Base-by-base conservation (phyloP, 176 grass and related monocot species). In the Urochloa ruziziensis region DNA sequence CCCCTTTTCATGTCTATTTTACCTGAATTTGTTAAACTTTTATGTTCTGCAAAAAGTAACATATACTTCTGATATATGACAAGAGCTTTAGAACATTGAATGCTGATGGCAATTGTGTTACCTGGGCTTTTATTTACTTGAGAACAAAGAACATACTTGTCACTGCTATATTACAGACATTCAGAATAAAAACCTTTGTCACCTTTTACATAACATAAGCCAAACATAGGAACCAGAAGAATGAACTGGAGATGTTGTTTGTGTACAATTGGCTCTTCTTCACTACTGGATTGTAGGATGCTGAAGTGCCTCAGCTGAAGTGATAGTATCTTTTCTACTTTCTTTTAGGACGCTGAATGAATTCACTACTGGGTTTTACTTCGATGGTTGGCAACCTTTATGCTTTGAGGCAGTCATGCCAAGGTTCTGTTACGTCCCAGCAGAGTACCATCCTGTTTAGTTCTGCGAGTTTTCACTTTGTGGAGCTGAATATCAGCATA, bases 191-290 rank as follows among this genome's bases (percentile, higher is more conserved):
- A 21, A n/a, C 21, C 7, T 24, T 39, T 28, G 9, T 7, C 62
- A 49, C 37, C 39, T 64, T 63, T 27, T 17, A 6, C 27, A 15
- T 80, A 53, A 29, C 17, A n/a, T n/a, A 64, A 39, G 56, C 51
- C 23, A 15, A 73, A 51, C 7, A 0, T 17, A 32, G 30, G 15
- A 66, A 72, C 21, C 53, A 65, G 65, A 56, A 25, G 15, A 33
- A 87, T 77, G 18, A 51, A 57, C 35, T 65, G 33, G 24, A 70
- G 54, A 64, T 56, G 33, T 5, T 62, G 73, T n/a, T 35, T 76
- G 15, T 42, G 2, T 7, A 37, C 18, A 14, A 33, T 28, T 64
- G 8, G 47, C n/a, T n/a, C n/a, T 2, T 46, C 34, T 10, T n/a
- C 17, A 2, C 15, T 19, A 25, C 23, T 18, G n/a, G n/a, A 13